Evolutionary conservation across 2,329 filamentous ascomycete genomes (phyloP).

Genomic region (Nemania diffusa): DNA sequence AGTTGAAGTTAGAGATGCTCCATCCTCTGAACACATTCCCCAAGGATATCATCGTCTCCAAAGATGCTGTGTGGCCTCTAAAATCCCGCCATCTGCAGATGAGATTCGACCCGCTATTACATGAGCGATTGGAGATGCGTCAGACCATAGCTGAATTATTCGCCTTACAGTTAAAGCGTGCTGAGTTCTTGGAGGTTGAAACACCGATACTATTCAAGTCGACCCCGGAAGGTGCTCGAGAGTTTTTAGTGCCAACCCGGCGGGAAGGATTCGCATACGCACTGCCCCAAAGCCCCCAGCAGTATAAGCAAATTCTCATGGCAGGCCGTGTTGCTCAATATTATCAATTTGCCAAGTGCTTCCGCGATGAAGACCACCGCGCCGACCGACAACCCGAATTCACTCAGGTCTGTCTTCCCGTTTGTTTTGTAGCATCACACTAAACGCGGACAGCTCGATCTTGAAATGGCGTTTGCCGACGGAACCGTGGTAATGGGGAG

Average conservation of each 20-base stretch:
- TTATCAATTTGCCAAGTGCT: conserved; percentile 93
- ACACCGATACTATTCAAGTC: conserved; percentile 97
- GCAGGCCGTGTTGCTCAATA: conserved; percentile 84
- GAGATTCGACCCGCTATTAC: conserved; percentile 75
- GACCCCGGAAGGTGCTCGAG: conserved; percentile 92
- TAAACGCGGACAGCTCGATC: conserved; percentile 72
- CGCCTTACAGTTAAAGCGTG: conserved; percentile 58
- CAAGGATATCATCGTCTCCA: conserved; percentile 78
- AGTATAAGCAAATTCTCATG: conserved; percentile 99
- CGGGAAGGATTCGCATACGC: conserved; percentile 83
- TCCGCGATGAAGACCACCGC: conserved; percentile 91
- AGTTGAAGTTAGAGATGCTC: conserved; percentile 71
- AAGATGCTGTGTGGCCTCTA: conserved; percentile 77
- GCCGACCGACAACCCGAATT: conserved; percentile 97
- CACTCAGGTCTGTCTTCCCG: conserved; percentile 72
- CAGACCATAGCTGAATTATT: conserved; percentile 57
- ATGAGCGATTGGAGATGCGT: conserved; percentile 77
- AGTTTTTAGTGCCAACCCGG: conserved; percentile 92
- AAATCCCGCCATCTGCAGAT: conserved; percentile 86
- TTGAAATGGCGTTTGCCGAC: conserved; percentile 90
- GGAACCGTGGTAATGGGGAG: conserved; percentile 74
- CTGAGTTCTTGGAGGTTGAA: conserved; percentile 77
- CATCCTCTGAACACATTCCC: conserved; percentile 78
- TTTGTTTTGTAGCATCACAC: conserved; percentile 28
- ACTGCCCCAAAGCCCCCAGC: conserved; percentile 93